Evolutionary conservation across 805 yeast species (phyloP).

Genomic region (Priceomyces medius): DNA sequence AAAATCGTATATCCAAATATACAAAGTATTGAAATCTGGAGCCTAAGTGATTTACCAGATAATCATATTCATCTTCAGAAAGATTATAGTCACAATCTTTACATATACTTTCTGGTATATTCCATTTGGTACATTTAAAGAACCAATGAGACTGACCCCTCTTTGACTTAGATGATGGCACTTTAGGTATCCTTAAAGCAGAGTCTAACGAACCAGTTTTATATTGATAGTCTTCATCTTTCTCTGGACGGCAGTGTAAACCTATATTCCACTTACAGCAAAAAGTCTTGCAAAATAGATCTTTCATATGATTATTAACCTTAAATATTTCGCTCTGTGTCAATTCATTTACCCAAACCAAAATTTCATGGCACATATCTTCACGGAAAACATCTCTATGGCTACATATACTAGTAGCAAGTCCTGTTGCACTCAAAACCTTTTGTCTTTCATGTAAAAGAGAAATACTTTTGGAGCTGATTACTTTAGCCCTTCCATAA

Average conservation of each 20-base stretch:
- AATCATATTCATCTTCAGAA: conserved; percentile 17
- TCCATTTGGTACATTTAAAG: conserved; percentile 45
- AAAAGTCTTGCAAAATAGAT: conserved; percentile 56
- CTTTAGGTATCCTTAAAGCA: conserved; percentile 37
- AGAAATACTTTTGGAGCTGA: conserved; percentile 52
- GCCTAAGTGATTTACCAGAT: conserved; percentile 34
- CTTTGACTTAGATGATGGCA: conserved; percentile 19
- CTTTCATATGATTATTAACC: conserved; percentile 46
- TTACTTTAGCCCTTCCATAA: conserved; percentile 68
- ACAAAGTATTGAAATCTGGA: conserved; percentile 59
- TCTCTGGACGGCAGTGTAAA: conserved; percentile 17
- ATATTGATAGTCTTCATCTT: conserved; percentile 15
- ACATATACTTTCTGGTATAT: conserved; percentile 41
- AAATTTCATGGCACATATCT: conserved; percentile 72
- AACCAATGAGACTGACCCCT: conserved; percentile 35
- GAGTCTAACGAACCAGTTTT: conserved; percentile 33
- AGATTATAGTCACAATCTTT: conserved; percentile 49
- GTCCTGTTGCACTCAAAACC: conserved; percentile 60
- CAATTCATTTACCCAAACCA: conserved; percentile 63
- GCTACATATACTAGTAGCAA: conserved; percentile 64
- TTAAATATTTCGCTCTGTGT: conserved; percentile 54
- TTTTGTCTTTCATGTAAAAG: conserved; percentile 53
- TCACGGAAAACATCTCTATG: conserved; percentile 73
- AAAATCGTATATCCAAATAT: conserved; percentile 68
- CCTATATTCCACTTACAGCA: conserved; percentile 65